Evolutionary conservation across 106 monocot species (phyloP).

Genomic region (Apostasia shenzhenica): DNA sequence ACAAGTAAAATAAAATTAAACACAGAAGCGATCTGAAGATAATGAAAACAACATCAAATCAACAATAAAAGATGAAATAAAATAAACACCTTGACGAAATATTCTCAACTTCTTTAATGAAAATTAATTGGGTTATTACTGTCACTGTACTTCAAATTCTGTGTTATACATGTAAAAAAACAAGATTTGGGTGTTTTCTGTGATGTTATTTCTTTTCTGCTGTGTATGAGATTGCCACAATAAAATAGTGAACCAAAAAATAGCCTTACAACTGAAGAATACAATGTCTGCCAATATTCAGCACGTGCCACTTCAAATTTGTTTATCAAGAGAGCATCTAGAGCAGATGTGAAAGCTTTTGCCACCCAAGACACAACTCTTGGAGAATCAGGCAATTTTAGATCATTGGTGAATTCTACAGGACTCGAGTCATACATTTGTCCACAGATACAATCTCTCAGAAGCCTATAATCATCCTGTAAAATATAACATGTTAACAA

Average conservation of each 20-base stretch:
- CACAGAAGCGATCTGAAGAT: no score
- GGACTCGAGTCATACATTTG: constrained; percentile 90
- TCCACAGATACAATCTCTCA: constrained; percentile 71
- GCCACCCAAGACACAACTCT: constrained; percentile 71
- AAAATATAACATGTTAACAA: neutral
- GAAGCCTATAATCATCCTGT: constrained; percentile 62
- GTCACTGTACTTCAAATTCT: no score
- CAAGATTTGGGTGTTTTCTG: no score
- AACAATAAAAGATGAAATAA: no score
- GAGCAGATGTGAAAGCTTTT: constrained; percentile 49
- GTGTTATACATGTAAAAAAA: no score
- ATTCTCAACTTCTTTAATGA: no score
- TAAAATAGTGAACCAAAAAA: neutral
- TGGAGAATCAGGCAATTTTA: constrained; percentile 48
- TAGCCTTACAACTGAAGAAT: constrained; percentile 67
- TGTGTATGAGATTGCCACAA: no score
- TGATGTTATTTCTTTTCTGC: no score
- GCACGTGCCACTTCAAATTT: constrained; percentile 67
- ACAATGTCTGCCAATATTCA: constrained; percentile 81
- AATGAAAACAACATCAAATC: no score
- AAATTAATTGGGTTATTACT: no score
- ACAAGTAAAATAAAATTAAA: no score
- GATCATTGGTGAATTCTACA: constrained; percentile 72
- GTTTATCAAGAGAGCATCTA: constrained; percentile 61
- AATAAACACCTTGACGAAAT: no score